Conservation (phyloP, 2,329 filamentous ascomycete species). For the Amphichorda felina region DNA sequence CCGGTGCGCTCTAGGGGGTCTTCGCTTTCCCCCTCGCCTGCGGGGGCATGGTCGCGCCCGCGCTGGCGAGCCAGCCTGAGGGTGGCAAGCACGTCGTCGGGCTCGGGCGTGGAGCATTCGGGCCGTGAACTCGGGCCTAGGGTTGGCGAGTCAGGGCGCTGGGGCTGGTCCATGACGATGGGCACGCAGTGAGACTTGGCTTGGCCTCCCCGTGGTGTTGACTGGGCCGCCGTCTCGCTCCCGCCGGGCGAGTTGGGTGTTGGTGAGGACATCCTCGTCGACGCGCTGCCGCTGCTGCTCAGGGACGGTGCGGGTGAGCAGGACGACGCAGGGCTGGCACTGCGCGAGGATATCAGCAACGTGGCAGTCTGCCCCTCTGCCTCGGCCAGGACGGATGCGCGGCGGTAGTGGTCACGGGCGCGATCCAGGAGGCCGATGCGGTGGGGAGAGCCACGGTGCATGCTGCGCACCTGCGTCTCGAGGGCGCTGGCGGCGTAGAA, state of each 20-base stretch:
- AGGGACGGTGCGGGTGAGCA: constrained; percentile 1
- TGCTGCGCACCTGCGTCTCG: constrained; percentile 40
- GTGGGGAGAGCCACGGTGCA: constrained; percentile 31
- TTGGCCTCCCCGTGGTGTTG: neutral
- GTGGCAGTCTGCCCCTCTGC: constrained; percentile 18
- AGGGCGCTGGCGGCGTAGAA: constrained; percentile 51
- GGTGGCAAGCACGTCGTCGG: no score
- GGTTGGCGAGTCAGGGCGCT: constrained; percentile 49
- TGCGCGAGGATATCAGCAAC: neutral
- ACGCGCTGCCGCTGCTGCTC: neutral
- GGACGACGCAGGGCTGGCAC: neutral
- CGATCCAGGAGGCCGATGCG: constrained; percentile 36
- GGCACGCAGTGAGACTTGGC: constrained; percentile 20
- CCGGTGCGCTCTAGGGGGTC: constrained; percentile 9
- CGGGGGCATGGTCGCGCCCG: neutral
- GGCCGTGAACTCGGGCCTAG: no score
- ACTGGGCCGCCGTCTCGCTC: neutral
- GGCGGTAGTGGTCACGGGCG: constrained; percentile 38
- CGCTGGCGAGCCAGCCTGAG: no score
- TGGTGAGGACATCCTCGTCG: constrained; percentile 5
- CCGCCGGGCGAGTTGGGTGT: neutral
- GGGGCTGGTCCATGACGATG: no score
- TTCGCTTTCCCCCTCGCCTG: constrained; percentile 14
- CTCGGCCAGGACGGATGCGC: constrained; percentile 33
- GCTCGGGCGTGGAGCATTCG: no score